Evolutionary conservation across 2,329 filamentous ascomycete species (phyloP), one percentile per base, ranked within the genome.

Genomic region (Colletotrichum tofieldiae): DNA sequence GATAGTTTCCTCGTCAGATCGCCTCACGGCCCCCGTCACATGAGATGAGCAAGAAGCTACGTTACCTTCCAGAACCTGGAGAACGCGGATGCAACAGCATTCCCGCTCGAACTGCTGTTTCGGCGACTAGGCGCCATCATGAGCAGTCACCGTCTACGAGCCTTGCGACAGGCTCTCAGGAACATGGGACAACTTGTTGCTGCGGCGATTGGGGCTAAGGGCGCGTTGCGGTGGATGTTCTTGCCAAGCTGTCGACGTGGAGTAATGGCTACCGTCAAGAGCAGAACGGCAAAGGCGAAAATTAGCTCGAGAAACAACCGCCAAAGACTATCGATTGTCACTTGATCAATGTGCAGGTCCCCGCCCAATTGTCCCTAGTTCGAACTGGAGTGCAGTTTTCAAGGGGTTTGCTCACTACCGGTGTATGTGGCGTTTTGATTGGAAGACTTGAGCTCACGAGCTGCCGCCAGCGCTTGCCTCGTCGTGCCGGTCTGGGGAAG

Each of bases 31-130:
- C 26, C 26, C 12, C 20, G 47, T 20, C 35, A 74, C 43, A 72
- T 69, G 58, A 16, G 61, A 45, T n/a, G 61, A 43, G n/a, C 23
- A 16, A 43, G 4, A 26, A 32, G 43, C 20, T 56, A 58, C 49
- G 37, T 52, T 64, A 87, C 87, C 79, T 82, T 84, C 86, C 87
- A 89, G 74, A 85, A 85, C 60, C 85, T 80, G 18, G 79, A 77
- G 32, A 87, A 61, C 1, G 82, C 78, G 16, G 75, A 78, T 54
- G 81, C 55, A 45, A 80, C 52, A 39, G 79, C 73, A 35, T 60
- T 70, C 37, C 73, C 69, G 39, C 59, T 64, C 35, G 74, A 67
- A 56, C 75, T 71, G 58, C 63, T 70, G 23, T 64, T 26, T 55
- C 49, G 56, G 62, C 73, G 74, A 54, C 77, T 76, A 23, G 83